Evolutionary conservation across 306 rosid genomes (phyloP).

Genomic region (Albizia julibrissin): DNA sequence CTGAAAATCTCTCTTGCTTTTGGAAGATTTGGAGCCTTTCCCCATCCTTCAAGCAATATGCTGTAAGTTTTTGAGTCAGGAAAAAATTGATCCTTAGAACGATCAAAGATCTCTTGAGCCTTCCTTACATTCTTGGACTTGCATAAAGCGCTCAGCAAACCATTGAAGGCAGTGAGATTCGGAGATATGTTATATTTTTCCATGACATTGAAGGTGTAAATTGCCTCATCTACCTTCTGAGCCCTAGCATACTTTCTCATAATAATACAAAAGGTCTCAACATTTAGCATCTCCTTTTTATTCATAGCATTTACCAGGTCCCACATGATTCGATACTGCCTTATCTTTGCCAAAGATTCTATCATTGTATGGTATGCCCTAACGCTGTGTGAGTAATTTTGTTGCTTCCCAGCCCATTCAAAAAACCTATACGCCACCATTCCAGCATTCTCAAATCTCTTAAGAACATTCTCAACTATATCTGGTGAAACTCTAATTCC

Average conservation of each 20-base stretch:
- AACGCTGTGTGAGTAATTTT: conserved; percentile 53
- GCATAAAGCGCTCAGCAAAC: conserved; percentile 74
- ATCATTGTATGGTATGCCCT: conserved; percentile 81
- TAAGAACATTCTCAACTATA: conserved; percentile 63
- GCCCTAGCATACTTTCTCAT: conserved; percentile 87
- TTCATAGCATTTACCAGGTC: conserved; percentile 78
- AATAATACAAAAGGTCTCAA: conserved; percentile 81
- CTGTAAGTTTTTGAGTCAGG: conserved; percentile 78
- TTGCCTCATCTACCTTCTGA: conserved; percentile 79
- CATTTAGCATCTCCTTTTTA: conserved; percentile 59
- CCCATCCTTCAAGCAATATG: conserved; percentile 86
- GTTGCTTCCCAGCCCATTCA: conserved; percentile 73
- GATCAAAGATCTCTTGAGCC: conserved; percentile 81
- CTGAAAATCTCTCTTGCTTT: conserved; percentile 71
- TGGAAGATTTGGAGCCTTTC: conserved; percentile 82
- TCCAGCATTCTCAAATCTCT: conserved; percentile 75
- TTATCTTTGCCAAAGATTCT: conserved; percentile 71
- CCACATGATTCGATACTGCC: conserved; percentile 88
- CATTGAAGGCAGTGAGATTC: conserved; percentile 78
- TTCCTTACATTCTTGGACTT: conserved; percentile 86
- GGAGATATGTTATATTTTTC: conserved; percentile 60
- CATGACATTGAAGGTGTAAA: conserved; percentile 82
- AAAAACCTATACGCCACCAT: conserved; percentile 76
- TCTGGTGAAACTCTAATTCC: conserved; percentile 69
- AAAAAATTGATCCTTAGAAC: conserved; percentile 57